Conservation (phyloP, 768 basidiomycete species). For the Mycena vitilis region DNA sequence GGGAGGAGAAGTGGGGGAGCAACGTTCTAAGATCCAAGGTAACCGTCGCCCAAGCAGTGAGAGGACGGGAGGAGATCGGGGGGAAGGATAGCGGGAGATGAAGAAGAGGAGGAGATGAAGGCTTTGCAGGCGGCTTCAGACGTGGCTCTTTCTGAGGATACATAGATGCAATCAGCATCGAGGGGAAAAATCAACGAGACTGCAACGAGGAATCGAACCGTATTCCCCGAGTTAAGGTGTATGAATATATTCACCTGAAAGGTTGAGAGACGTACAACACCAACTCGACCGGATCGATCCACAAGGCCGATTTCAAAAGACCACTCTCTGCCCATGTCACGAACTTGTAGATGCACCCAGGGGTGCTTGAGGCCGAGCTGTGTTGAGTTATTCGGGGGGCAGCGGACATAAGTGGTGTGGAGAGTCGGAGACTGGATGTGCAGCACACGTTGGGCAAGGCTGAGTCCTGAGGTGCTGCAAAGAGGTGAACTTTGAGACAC, state of each 20-base stretch:
- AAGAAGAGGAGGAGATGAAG: conserved; percentile 63
- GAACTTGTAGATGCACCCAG: conserved; percentile 83
- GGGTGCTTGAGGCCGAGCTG: conserved; percentile 73
- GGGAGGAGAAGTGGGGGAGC: conserved; percentile 70
- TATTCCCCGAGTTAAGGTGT: background rate
- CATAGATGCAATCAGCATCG: conserved; percentile 28
- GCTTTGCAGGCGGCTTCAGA: conserved; percentile 53
- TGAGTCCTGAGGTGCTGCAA: conserved; percentile 22
- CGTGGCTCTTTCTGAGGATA: conserved; percentile 64
- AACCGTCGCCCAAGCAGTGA: conserved; percentile 80
- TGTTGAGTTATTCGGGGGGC: conserved; percentile 54
- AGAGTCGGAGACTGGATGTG: conserved; percentile 85
- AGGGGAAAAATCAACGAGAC: conserved; percentile 19
- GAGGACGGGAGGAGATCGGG: conserved; percentile 59
- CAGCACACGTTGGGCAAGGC: conserved; percentile 74
- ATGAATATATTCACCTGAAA: conserved; percentile 71
- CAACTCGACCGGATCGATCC: conserved; percentile 69
- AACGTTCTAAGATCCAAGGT: conserved; percentile 69
- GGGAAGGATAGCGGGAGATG: conserved; percentile 81
- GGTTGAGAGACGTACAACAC: conserved; percentile 76
- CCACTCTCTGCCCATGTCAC: conserved; percentile 76
- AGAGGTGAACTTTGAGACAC: conserved; percentile 34
- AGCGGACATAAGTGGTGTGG: conserved; percentile 73
- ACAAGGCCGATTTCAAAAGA: conserved; percentile 81
- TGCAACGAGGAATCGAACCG: background rate